Conservation (phyloP, 2,329 filamentous ascomycete genomes). For the Alternaria metachromatica region DNA sequence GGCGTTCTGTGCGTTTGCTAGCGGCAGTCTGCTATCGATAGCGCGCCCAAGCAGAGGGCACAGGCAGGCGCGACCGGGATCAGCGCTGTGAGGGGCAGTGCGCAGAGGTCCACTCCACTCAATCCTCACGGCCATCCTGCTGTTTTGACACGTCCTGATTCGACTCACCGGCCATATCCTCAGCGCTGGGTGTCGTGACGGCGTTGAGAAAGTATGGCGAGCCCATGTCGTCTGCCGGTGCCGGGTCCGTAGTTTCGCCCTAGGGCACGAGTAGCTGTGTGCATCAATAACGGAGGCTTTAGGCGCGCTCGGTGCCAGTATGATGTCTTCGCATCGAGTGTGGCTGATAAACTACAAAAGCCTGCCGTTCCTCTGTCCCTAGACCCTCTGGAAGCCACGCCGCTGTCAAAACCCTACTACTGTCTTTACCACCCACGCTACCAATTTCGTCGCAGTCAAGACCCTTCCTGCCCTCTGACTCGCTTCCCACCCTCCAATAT, state of each 20-base stretch:
- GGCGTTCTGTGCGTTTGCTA: constrained; percentile 25
- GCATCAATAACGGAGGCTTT: constrained; percentile 4
- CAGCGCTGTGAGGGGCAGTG: not conserved
- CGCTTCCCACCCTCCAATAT: constrained; percentile 15
- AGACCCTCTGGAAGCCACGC: constrained; percentile 16
- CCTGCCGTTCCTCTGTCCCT: constrained; percentile 8
- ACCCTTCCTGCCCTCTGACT: not conserved
- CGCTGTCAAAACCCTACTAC: constrained; percentile 13
- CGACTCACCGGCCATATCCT: not conserved
- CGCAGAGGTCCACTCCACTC: constrained; percentile 1
- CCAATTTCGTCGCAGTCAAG: not conserved
- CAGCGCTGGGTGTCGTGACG: not conserved
- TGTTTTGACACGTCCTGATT: not conserved
- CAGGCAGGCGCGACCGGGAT: not conserved
- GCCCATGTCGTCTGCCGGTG: constrained; percentile 9
- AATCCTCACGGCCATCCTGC: not conserved
- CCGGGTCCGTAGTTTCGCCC: constrained; percentile 9
- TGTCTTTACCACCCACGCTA: not conserved
- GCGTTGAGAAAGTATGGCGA: constrained; percentile 9
- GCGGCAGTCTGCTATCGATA: constrained; percentile 28
- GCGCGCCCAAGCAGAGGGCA: not conserved
- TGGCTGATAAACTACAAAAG: constrained; percentile 15
- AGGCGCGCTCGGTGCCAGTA: constrained; percentile 3
- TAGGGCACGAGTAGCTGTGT: constrained; percentile 13
- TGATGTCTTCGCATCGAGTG: not conserved